These are phyloP conservation scores for Pichia sp. DNA, from an alignment of 1,139 yeast species.

Conservation along the genomic window DNA sequence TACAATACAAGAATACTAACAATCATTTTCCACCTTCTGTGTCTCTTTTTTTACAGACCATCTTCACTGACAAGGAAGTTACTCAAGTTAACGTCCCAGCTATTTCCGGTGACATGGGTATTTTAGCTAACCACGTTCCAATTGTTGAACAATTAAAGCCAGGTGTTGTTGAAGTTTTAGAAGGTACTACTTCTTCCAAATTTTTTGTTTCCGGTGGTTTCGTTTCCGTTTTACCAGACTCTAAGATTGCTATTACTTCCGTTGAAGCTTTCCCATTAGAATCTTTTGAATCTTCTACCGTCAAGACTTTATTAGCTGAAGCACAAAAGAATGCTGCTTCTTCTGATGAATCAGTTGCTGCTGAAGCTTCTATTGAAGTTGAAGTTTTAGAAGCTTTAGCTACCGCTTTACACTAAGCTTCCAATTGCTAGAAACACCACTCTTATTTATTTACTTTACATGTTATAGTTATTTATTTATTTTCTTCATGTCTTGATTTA, in stretches of 20 bases:
- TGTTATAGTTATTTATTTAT: slow-evolving; percentile 5
- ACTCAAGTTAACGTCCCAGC: slow-evolving; percentile 96
- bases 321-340: slow-evolving; percentile 90
- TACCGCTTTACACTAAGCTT: slow-evolving; percentile 69
- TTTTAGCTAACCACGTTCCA: slow-evolving; percentile 97
- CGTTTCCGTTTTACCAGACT: slow-evolving; percentile 95
- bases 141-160: slow-evolving; percentile 95
- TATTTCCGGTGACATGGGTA: slow-evolving; percentile 94
- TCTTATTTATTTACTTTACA: slow-evolving; percentile 11
- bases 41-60: slow-evolving; percentile 27
- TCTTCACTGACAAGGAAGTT: slow-evolving; percentile 41
- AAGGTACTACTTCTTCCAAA: slow-evolving; percentile 69
- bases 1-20: slow-evolving; percentile 11
- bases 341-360: slow-evolving; percentile 81
- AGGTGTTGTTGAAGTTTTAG: slow-evolving; percentile 89
- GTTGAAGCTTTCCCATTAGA: slow-evolving; percentile 94
- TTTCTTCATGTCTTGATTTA: slow-evolving; percentile 13
- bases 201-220: slow-evolving; percentile 95
- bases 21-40: background rate
- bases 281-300: slow-evolving; percentile 75
- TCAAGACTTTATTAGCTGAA: slow-evolving; percentile 78
- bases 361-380: slow-evolving; percentile 91
- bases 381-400: slow-evolving; percentile 95
- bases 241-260: slow-evolving; percentile 84
- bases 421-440: background rate